Conservation (phyloP, 306 rosid genomes). For the Medicago arabica region DNA sequence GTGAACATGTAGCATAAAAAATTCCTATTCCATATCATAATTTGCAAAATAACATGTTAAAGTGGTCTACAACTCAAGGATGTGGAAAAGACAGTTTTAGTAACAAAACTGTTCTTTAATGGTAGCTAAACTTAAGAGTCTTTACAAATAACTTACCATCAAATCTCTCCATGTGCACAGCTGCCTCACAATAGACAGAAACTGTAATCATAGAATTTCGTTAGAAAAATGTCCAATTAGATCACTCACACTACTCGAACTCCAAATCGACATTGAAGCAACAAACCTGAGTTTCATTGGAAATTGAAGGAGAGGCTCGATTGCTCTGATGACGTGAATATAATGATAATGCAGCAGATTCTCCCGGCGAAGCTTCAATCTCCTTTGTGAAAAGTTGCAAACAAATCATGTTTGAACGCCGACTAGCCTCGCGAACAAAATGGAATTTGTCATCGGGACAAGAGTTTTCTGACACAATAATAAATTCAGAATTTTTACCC, state of each 20-base stretch:
- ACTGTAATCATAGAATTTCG: conserved; percentile 41
- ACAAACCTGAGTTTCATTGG: conserved; percentile 74
- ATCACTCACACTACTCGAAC: conserved; percentile 34
- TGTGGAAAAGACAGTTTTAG: conserved; percentile 15
- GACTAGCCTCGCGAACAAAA: conserved; percentile 88
- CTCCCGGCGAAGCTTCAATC: conserved; percentile 78
- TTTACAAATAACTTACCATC: conserved; percentile 69
- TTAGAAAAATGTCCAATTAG: conserved; percentile 31
- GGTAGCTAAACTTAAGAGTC: conserved; percentile 37
- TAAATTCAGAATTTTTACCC: conserved; percentile 51
- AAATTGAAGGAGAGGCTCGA: conserved; percentile 54
- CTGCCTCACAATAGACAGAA: conserved; percentile 71
- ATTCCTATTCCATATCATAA: conserved; percentile 31
- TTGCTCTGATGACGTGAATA: conserved; percentile 60
- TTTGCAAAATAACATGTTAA: conserved; percentile 27
- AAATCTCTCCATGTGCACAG: conserved; percentile 90
- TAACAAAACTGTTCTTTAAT: conserved; percentile 26
- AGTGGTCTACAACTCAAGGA: conserved; percentile 24
- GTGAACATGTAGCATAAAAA: background rate
- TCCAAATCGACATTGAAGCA: conserved; percentile 38
- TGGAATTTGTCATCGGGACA: conserved; percentile 73
- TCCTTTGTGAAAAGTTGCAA: conserved; percentile 85
- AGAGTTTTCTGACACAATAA: conserved; percentile 73
- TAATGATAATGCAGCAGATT: conserved; percentile 80
- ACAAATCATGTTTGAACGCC: conserved; percentile 82